A percentile compares a stretch with the other conserved stretches of the same genome.
These are phyloP conservation scores for Candida bentonensis DNA, from an alignment of 805 yeast genomes.

Conservation along the genomic window DNA sequence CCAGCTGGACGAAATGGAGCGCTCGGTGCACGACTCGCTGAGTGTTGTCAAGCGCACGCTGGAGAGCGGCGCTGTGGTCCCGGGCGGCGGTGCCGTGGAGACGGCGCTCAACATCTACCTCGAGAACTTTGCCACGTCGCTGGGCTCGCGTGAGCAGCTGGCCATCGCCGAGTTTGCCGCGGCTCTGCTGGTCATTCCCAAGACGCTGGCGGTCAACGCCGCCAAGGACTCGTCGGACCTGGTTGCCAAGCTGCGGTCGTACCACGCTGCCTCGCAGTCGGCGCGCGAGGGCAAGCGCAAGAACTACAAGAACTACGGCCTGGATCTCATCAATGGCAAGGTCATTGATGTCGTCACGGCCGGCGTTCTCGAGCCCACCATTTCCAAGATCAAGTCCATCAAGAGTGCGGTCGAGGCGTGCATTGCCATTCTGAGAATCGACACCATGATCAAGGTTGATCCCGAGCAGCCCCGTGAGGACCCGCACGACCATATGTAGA, in stretches of 20 bases:
- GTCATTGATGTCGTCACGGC: slow-evolving; percentile 69
- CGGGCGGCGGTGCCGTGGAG: slow-evolving; percentile 99
- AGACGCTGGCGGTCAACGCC: slow-evolving; percentile 92
- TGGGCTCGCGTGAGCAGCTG: slow-evolving; percentile 92
- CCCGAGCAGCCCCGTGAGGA: slow-evolving; percentile 78
- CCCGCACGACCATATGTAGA: slow-evolving; percentile 59
- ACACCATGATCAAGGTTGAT: slow-evolving; percentile 93
- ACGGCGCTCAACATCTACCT: slow-evolving; percentile 86
- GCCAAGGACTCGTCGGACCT: slow-evolving; percentile 94
- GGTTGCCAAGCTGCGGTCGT: slow-evolving; percentile 88
- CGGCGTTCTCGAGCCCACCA: slow-evolving; percentile 93
- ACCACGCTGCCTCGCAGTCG: slow-evolving; percentile 87
- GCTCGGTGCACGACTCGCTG: slow-evolving; percentile 88
- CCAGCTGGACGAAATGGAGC: slow-evolving; percentile 95
- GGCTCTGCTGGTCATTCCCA: slow-evolving; percentile 83
- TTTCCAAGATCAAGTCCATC: slow-evolving; percentile 82
- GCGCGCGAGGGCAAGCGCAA: slow-evolving; percentile 81
- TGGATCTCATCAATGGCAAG: slow-evolving; percentile 83
- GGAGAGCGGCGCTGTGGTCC: slow-evolving; percentile 88
- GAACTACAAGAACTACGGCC: slow-evolving; percentile 80
- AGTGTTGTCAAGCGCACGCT: slow-evolving; percentile 91
- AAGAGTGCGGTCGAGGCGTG: slow-evolving; percentile 97
- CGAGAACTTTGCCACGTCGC: slow-evolving; percentile 95
- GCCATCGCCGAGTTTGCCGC: slow-evolving; percentile 96
- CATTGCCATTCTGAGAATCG: slow-evolving; percentile 91